phyloP scores from a whole-genome alignment of 2,329 filamentous ascomycete genomes.

The Aureobasidium sp. region DNA sequence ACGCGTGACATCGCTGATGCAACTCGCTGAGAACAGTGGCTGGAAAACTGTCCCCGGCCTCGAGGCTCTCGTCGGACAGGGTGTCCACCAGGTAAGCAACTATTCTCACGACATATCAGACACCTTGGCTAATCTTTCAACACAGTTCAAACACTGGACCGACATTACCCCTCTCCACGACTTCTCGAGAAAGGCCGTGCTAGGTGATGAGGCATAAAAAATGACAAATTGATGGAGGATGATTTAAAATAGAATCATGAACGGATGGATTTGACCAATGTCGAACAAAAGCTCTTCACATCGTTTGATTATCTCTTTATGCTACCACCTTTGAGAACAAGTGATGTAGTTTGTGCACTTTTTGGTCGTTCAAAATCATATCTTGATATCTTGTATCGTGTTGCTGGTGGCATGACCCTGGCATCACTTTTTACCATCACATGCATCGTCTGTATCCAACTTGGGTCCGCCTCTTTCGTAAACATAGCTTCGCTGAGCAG shows the following conservation, averaged over 20 bases:
- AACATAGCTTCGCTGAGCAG: background rate
- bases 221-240: background rate
- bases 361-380: background rate
- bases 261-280: background rate
- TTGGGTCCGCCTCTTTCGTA: background rate
- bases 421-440: background rate
- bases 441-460: background rate
- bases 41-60: slow-evolving; percentile 83
- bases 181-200: slow-evolving; percentile 50
- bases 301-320: background rate
- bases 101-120: slow-evolving; percentile 29
- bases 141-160: slow-evolving; percentile 61
- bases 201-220: slow-evolving; percentile 19
- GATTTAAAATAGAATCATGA: background rate
- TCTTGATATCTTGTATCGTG: background rate
- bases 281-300: background rate
- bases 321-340: background rate
- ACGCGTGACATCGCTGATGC: slow-evolving; percentile 71
- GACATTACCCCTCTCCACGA: slow-evolving; percentile 66
- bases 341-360: background rate
- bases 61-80: slow-evolving; percentile 84
- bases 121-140: slow-evolving; percentile 41
- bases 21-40: slow-evolving; percentile 64
- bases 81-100: slow-evolving; percentile 59
- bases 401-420: background rate